Percentiles rank a stretch among this genome's conserved stretches.
Evolutionary conservation across 2,329 filamentous ascomycete species (phyloP).

Genomic region (Neofusicoccum cordaticola): DNA sequence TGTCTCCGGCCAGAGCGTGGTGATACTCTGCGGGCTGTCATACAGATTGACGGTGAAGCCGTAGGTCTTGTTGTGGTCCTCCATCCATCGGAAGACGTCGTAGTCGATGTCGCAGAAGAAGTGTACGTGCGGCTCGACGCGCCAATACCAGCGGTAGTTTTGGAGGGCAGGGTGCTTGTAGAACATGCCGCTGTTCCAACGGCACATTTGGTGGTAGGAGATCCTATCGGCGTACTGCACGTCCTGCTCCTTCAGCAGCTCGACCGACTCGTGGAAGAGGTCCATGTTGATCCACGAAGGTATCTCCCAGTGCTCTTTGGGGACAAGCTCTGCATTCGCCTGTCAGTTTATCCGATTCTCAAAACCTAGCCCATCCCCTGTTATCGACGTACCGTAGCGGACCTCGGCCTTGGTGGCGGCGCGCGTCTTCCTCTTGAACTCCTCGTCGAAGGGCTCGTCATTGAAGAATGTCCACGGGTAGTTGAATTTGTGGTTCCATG

Average conservation of each 20-base stretch:
- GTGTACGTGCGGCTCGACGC: constrained; percentile 96
- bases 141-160: constrained; percentile 90
- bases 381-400: constrained; percentile 63
- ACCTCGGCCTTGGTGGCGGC: constrained; percentile 86
- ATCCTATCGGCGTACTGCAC: constrained; percentile 88
- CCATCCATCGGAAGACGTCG: constrained; percentile 97
- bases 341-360: constrained; percentile 25
- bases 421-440: constrained; percentile 81
- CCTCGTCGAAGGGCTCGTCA: constrained; percentile 85
- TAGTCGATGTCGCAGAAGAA: constrained; percentile 99
- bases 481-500: constrained; percentile 99
- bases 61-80: constrained; percentile 97
- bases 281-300: constrained; percentile 91
- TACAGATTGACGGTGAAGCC: constrained; percentile 98
- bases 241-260: constrained; percentile 75
- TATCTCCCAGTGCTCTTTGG: constrained; percentile 90
- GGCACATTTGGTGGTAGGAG: constrained; percentile 98
- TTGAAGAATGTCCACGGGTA: constrained; percentile 99
- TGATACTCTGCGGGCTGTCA: constrained; percentile 82
- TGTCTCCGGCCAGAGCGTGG: constrained; percentile 92
- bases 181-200: constrained; percentile 98
- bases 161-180: constrained; percentile 90
- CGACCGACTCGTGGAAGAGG: constrained; percentile 78
- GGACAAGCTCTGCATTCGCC: constrained; percentile 67
- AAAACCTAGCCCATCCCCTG: neutral